A percentile compares a stretch with the other conserved stretches of the same genome.
Conservation (phyloP, 164 flowering plant genomes). For the Dillenia suffruticosa region DNA sequence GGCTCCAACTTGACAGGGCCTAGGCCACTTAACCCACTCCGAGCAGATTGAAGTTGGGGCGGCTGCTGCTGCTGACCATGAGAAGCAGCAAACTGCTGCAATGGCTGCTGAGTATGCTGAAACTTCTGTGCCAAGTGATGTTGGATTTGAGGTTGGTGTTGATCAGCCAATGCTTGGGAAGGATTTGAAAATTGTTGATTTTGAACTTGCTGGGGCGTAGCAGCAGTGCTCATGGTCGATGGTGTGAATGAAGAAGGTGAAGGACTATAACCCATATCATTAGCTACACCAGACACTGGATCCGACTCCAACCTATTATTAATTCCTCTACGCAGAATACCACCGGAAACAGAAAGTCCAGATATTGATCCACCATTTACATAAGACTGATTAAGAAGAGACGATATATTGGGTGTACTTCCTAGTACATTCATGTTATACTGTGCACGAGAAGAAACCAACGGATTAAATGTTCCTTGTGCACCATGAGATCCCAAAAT, state of each 20-base stretch:
- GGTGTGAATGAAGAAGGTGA: constrained; percentile 41
- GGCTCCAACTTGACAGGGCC: constrained; percentile 80
- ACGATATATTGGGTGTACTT: constrained; percentile 59
- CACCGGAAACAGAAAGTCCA: constrained; percentile 56
- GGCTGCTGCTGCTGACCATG: constrained; percentile 25
- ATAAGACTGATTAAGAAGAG: constrained; percentile 71
- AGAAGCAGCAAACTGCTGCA: constrained; percentile 54
- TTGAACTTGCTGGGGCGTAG: constrained; percentile 52
- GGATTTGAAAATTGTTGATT: constrained; percentile 59
- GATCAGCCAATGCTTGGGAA: constrained; percentile 59
- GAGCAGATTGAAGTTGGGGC: constrained; percentile 47
- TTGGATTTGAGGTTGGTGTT: constrained; percentile 48
- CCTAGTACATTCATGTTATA: constrained; percentile 69
- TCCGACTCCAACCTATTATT: constrained; percentile 76
- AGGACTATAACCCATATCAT: constrained; percentile 58
- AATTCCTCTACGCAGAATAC: constrained; percentile 49
- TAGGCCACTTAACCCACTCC: constrained; percentile 49
- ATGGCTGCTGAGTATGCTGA: constrained; percentile 63
- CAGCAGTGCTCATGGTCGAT: constrained; percentile 39
- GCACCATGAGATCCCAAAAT: constrained; percentile 72
- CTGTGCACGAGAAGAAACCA: constrained; percentile 64
- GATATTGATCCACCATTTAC: constrained; percentile 64
- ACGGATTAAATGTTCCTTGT: constrained; percentile 56
- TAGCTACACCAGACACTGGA: constrained; percentile 63
- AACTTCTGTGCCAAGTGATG: constrained; percentile 67